Evolutionary conservation across 2,329 filamentous ascomycete genomes (phyloP), one percentile per base, ranked within the genome.

Genomic region (Pseudocercospora crystallina): DNA sequence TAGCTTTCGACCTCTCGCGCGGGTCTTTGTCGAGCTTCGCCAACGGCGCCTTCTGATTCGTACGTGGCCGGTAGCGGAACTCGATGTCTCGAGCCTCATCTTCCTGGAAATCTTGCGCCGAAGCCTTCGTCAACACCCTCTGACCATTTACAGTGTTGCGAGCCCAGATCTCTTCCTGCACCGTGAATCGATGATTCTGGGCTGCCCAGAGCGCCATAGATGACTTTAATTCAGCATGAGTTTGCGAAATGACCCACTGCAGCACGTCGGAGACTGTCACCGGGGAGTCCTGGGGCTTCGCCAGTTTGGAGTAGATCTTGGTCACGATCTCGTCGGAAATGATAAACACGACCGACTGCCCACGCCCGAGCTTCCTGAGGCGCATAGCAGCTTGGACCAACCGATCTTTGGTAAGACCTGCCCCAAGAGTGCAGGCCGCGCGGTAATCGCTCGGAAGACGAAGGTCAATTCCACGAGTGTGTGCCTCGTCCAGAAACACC

Each of bases 361-460:
- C 84, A 2, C 80, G 69, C 0, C 84, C 86, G 0, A 91, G 73
- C 51, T 84, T 81, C 9, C 86, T 69, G 79, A 90, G 83, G n/a
- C 86, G 69, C 83, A 87, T 88, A 51, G 84, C 86, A 0, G 84
- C 84, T 77, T 90, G 86, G 0, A 84, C 80, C 0, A 89, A 64
- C 11, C 78, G 72, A 53, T 91, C 87, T 54, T 90, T 91, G 0
- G 82, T 85, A 1, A 89, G 57, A 3, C 74, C 72, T 0, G 82
- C 74, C 0, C 86, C 86, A 0, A 92, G 64, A 0, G 85, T 90
- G 0, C 90, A 82, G 0, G 82, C 82, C 0, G 86, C 87, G 0
- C 81, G 72, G 56, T 84, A 85, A 10, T 76, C 4, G 0, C 49
- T 49, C 0, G 85, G 86, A 0, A 89, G 66, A 31, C 78, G 80